phyloP scores from a whole-genome alignment of 2,329 filamentous ascomycete species.

The Verticillium dahliae region DNA sequence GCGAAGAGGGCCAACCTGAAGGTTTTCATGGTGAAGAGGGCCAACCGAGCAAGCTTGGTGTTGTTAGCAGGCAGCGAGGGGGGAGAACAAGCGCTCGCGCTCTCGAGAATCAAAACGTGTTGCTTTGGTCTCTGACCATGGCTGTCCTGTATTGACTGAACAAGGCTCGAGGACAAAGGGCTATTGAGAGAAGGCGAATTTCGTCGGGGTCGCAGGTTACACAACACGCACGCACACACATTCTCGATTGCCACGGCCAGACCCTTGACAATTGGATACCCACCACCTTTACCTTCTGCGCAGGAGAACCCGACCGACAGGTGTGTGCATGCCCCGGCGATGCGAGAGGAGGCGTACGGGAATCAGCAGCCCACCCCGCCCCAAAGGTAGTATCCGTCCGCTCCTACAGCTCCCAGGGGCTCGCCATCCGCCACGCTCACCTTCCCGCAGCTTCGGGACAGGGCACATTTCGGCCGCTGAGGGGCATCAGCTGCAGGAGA shows the following conservation, averaged over 20 bases:
- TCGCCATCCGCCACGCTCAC: neutral
- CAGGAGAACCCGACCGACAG: neutral
- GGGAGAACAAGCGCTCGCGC: neutral
- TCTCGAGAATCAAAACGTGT: neutral
- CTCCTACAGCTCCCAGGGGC: neutral
- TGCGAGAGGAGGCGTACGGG: neutral
- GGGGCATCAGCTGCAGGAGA: neutral
- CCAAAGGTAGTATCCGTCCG: neutral
- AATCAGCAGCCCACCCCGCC: neutral
- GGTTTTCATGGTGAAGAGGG: neutral
- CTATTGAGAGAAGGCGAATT: neutral
- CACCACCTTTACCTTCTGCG: neutral
- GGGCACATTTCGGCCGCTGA: neutral
- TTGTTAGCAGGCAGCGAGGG: too few species aligned
- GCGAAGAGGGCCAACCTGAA: neutral
- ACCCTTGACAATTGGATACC: neutral
- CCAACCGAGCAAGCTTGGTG: neutral
- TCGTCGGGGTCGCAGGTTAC: neutral
- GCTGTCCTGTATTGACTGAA: neutral
- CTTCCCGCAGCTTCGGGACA: neutral
- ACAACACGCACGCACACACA: neutral
- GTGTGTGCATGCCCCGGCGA: neutral
- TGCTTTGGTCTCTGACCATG: neutral
- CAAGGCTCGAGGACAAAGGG: neutral
- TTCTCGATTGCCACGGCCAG: neutral